Conservation (phyloP, 352 stramenopile genomes). For the Globisporangium perplexum region DNA sequence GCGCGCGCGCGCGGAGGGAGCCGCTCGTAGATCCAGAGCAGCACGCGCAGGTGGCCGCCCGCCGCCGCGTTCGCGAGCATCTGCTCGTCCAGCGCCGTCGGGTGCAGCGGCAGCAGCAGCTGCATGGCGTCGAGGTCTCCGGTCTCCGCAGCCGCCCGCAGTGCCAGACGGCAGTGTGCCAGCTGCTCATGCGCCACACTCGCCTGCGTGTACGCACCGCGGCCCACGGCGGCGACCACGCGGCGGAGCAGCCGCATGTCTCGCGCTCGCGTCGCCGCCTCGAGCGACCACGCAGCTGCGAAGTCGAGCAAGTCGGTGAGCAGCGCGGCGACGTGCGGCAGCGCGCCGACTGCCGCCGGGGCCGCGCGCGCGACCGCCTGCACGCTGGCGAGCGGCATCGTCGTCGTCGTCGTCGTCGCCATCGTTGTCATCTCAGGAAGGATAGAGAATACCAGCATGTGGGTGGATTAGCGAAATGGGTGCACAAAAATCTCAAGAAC, state of each 20-base stretch:
- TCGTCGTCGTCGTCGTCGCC: neutral
- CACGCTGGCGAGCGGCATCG: slow-evolving; percentile 11
- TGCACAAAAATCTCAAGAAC: neutral
- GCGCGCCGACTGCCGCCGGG: slow-evolving; percentile 15
- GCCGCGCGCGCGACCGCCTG: slow-evolving; percentile 9
- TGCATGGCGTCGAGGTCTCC: neutral
- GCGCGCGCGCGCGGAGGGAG: neutral
- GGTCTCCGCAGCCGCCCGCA: slow-evolving; percentile 8
- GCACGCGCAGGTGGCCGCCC: slow-evolving; percentile 9
- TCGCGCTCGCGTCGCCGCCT: slow-evolving; percentile 7
- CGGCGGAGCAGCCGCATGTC: slow-evolving; percentile 16
- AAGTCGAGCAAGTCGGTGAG: slow-evolving; percentile 21
- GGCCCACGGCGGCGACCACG: slow-evolving; percentile 2
- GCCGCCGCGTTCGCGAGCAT: slow-evolving; percentile 6
- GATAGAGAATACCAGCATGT: no score
- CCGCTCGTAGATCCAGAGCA: slow-evolving; percentile 10
- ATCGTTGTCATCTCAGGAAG: neutral
- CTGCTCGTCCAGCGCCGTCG: slow-evolving; percentile 4
- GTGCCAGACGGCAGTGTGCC: slow-evolving; percentile 6
- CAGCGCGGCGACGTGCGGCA: slow-evolving; percentile 20
- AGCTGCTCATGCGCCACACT: slow-evolving; percentile 2
- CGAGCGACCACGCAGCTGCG: slow-evolving; percentile 20
- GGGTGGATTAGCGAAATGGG: no score
- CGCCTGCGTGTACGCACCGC: slow-evolving; percentile 9
- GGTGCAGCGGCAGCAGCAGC: slow-evolving; percentile 5